Percentiles rank a stretch among this genome's conserved stretches.
phyloP scores from a whole-genome alignment of 106 monocot species.

The Apostasia ramifera region DNA sequence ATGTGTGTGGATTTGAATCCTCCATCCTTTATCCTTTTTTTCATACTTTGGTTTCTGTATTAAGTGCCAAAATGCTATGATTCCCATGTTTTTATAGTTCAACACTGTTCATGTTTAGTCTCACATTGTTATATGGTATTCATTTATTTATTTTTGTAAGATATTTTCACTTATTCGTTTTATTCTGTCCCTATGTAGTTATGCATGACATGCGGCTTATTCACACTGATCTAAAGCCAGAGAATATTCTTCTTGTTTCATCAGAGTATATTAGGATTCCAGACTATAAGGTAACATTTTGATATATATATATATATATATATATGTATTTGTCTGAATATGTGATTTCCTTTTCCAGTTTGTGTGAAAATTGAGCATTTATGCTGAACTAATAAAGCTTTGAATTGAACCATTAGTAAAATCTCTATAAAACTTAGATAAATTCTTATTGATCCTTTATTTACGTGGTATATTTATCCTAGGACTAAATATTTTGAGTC shows the following conservation, averaged over 20 bases:
- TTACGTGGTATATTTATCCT: too few relatives aligned
- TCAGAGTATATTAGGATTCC: conserved; percentile 72
- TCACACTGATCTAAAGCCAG: conserved; percentile 97
- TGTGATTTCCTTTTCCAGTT: too few relatives aligned
- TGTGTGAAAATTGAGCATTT: too few relatives aligned
- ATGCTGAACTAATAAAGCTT: too few relatives aligned
- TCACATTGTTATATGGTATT: background rate
- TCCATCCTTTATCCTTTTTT: background rate
- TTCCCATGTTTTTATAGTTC: conserved; percentile 2
- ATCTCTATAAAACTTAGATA: too few relatives aligned
- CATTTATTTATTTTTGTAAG: background rate
- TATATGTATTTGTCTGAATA: too few relatives aligned
- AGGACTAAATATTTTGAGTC: too few relatives aligned
- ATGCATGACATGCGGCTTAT: conserved; percentile 95
- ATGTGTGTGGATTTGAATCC: conserved; percentile 48
- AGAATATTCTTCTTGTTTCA: conserved; percentile 94
- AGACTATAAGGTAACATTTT: conserved; percentile 59
- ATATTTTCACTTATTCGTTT: background rate
- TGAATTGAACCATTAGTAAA: too few relatives aligned
- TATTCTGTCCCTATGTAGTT: conserved; percentile 40
- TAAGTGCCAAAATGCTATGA: background rate
- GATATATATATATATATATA: too few relatives aligned
- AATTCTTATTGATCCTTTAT: too few relatives aligned
- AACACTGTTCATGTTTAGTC: background rate
- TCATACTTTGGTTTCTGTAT: conserved; percentile 1